Conservation (phyloP, 2,329 filamentous ascomycete genomes). For the Aspergillus aculeatus region DNA sequence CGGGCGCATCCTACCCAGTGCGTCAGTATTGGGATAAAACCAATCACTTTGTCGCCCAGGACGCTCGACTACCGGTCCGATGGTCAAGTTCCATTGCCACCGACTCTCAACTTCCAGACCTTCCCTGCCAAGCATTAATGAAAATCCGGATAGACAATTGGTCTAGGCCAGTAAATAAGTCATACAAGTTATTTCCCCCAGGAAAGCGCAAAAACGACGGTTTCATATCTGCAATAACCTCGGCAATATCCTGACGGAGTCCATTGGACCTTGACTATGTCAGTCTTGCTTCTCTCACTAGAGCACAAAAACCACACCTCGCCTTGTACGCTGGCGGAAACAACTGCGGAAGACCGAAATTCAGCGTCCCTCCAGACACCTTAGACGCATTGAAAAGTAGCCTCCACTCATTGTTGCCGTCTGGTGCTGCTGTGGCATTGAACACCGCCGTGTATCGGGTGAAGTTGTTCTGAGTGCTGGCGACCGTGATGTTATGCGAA, state of each 20-base stretch:
- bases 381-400: slow-evolving; percentile 27
- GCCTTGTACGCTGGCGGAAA: slow-evolving; percentile 28
- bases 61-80: slow-evolving; percentile 43
- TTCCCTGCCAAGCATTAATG: slow-evolving; percentile 19
- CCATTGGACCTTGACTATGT: slow-evolving; percentile 48
- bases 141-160: neutral
- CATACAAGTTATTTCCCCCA: slow-evolving; percentile 61
- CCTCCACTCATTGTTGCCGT: slow-evolving; percentile 32
- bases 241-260: slow-evolving; percentile 55
- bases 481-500: slow-evolving; percentile 27
- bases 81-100: slow-evolving; percentile 45
- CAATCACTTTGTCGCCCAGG: slow-evolving; percentile 58
- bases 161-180: neutral
- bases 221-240: slow-evolving; percentile 53
- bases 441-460: slow-evolving; percentile 24
- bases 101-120: slow-evolving; percentile 30
- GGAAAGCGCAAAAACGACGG: slow-evolving; percentile 64
- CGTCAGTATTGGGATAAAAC: slow-evolving; percentile 62
- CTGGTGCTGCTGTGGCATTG: slow-evolving; percentile 20
- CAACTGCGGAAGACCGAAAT: slow-evolving; percentile 28
- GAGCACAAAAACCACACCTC: slow-evolving; percentile 10
- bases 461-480: slow-evolving; percentile 21
- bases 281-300: neutral
- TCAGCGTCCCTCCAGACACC: slow-evolving; percentile 21
- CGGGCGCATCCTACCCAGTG: slow-evolving; percentile 46